Base-by-base conservation (phyloP, 2,329 filamentous ascomycete species). In the Mycosphaerella sp. region DNA sequence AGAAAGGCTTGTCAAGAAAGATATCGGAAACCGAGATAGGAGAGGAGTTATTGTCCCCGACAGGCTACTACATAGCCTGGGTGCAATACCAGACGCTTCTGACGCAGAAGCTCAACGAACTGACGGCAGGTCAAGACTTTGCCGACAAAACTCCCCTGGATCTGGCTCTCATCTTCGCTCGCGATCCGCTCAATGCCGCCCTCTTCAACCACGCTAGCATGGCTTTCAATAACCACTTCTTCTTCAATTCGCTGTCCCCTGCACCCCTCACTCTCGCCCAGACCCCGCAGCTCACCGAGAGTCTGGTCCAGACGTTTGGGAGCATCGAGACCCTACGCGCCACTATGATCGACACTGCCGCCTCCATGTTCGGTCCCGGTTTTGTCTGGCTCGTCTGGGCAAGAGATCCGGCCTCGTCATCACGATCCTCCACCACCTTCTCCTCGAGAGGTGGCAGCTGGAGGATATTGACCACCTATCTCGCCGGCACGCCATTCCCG, bases 151-250 rank as follows among this genome's bases (percentile, higher is more conserved):
- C 79, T 48, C 72, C 82, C 57, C 84, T 87, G 72, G 76, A 83
- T 45, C 83, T 95, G 67, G 73, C 87, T 67, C 78, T 92, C 66
- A 78, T 82, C 66, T 85, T 85, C 55, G 87, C 92, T 56, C 89
- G 90, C 71, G 82, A 93, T 66, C 86, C 92, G 43, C 78, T 79
- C 62, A 78, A 81, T 59, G 93, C 93, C 41, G 79, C 85, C 64
- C 77, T 86, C 69, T 98, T 98, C 83, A 98, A 97, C 80, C 83
- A 95, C 71, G 93, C 93, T 71, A 95, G 89, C 65, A 95, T 95
- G 87, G 88, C 89, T 53, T 86, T 88, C 79, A 97, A 97, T 81
- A 96, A 84, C 72, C 80, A 84, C 70, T 86, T 89, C 77, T 92
- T 89, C 81, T 91, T 92, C 79, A 70, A 80, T 62, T 55, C 56